These are phyloP conservation scores for Camillea tinctor DNA, from an alignment of 2,329 filamentous ascomycete genomes.

Conservation along the genomic window DNA sequence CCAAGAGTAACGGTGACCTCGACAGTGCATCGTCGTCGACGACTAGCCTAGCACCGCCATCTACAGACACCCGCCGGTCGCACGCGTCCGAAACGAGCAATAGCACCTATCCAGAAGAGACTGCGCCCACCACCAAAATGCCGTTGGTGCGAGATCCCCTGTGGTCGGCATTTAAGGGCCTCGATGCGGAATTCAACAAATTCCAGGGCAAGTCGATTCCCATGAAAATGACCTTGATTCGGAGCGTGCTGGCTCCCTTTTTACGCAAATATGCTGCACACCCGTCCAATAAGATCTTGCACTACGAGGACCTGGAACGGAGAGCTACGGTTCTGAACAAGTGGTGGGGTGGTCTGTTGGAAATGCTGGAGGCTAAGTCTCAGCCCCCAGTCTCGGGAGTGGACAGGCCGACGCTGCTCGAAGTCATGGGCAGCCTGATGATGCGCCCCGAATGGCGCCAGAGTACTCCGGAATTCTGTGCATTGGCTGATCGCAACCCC, in stretches of 20 bases:
- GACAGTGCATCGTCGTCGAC: slow-evolving; percentile 48
- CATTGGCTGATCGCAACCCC: slow-evolving; percentile 55
- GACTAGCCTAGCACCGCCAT: slow-evolving; percentile 44
- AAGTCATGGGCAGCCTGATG: slow-evolving; percentile 80
- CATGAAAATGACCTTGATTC: slow-evolving; percentile 73
- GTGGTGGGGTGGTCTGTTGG: slow-evolving; percentile 84
- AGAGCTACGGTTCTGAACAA: slow-evolving; percentile 78
- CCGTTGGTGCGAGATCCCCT: slow-evolving; percentile 47
- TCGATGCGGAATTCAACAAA: slow-evolving; percentile 47
- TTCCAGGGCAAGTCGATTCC: slow-evolving; percentile 72
- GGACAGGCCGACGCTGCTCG: slow-evolving; percentile 78
- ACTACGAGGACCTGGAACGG: slow-evolving; percentile 80
- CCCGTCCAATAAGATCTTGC: slow-evolving; percentile 60
- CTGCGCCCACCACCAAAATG: slow-evolving; percentile 8
- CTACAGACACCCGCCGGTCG: slow-evolving; percentile 34
- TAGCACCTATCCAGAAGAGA: slow-evolving; percentile 32
- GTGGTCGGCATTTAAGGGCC: slow-evolving; percentile 53
- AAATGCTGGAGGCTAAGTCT: slow-evolving; percentile 68
- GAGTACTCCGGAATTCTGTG: slow-evolving; percentile 65
- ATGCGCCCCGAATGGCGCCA: slow-evolving; percentile 84
- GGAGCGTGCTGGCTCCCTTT: slow-evolving; percentile 72
- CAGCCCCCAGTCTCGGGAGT: slow-evolving; percentile 74
- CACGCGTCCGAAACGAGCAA: slow-evolving; percentile 34
- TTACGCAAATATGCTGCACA: slow-evolving; percentile 68
- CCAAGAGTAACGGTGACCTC: slow-evolving; percentile 26